Evolutionary conservation across 768 basidiomycete genomes (phyloP).

Genomic region (Favolaschia claudopus): DNA sequence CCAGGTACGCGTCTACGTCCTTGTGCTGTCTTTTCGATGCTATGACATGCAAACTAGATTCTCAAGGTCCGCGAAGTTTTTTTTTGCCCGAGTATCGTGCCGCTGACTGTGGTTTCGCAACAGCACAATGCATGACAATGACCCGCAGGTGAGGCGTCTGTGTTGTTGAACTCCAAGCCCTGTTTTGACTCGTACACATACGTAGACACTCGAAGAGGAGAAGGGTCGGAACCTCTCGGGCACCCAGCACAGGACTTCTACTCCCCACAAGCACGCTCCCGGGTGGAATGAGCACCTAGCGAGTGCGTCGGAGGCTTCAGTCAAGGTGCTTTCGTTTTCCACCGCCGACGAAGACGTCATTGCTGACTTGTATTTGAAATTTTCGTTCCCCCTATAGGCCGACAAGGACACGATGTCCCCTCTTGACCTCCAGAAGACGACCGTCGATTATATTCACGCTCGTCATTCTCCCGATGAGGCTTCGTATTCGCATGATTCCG

Average conservation of each 20-base stretch:
- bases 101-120: slow-evolving; percentile 22
- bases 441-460: slow-evolving; percentile 49
- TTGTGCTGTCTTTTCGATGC: slow-evolving; percentile 28
- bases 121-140: slow-evolving; percentile 69
- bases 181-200: background rate
- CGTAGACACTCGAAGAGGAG: slow-evolving; percentile 57
- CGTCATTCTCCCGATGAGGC: slow-evolving; percentile 51
- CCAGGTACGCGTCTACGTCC: slow-evolving; percentile 34
- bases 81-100: background rate
- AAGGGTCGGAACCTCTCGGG: slow-evolving; percentile 58
- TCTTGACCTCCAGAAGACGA: slow-evolving; percentile 47
- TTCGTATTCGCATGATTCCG: slow-evolving; percentile 49
- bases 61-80: slow-evolving; percentile 4
- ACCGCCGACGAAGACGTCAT: background rate
- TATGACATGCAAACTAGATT: background rate
- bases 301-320: slow-evolving; percentile 65
- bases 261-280: slow-evolving; percentile 61
- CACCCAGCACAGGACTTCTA: slow-evolving; percentile 53
- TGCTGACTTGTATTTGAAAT: too few species aligned
- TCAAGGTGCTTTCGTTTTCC: slow-evolving; percentile 56
- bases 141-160: slow-evolving; percentile 51
- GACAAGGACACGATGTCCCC: slow-evolving; percentile 43
- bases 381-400: slow-evolving; percentile 51
- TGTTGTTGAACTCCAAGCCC: background rate
- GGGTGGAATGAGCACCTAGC: slow-evolving; percentile 80